Base-by-base conservation (phyloP, 768 basidiomycete species). In the Lactarius sp. region DNA sequence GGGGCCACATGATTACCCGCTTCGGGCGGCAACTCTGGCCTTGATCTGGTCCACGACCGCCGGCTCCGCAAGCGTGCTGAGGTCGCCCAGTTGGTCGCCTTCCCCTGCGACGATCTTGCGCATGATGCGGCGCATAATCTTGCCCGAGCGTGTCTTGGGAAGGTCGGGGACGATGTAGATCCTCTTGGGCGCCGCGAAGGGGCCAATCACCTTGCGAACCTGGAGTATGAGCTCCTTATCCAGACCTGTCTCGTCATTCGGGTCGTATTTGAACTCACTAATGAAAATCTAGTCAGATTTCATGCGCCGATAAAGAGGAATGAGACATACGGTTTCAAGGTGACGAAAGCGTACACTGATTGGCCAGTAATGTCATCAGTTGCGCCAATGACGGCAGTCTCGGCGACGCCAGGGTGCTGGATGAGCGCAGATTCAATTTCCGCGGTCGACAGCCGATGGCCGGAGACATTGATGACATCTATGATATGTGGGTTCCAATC, bases 381-480 rank as follows among this genome's bases (percentile, higher is more conserved):
- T 14, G 85, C 85, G 36, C 91, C 94, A 64, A 94, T 91, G 44
- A 94, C 93, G 42, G 95, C 95, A 8, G 96, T 94, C 80, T 98
- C 96, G 6, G 96, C 94, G 36, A 98, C 94, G 61, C 96, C 96
- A 70, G 85, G 84, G 80, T 98, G 95, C 71, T 92, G 76, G 75
- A 99, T 97, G 51, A 99, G 81, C 7, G 96, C 95, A 3, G 92
- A 94, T 78, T 99, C 96, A 64, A 99, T 97, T 77, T 98, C 96
- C 59, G 96, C 96, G 4, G 96, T 99, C 49, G 93, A 95, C 59
- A 99, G 79, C 70, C 96, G 88, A 75, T 99, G 96, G 1, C 96
- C 96, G 47, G 96, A 95, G 37, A 98, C 95, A 76, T 98, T 98
- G 83, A 97, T 97, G 63, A 97, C 94, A 77, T 96, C 90, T 91